phyloP scores from a whole-genome alignment of 768 basidiomycete species.

The Coprinopsis marcescibilis region DNA sequence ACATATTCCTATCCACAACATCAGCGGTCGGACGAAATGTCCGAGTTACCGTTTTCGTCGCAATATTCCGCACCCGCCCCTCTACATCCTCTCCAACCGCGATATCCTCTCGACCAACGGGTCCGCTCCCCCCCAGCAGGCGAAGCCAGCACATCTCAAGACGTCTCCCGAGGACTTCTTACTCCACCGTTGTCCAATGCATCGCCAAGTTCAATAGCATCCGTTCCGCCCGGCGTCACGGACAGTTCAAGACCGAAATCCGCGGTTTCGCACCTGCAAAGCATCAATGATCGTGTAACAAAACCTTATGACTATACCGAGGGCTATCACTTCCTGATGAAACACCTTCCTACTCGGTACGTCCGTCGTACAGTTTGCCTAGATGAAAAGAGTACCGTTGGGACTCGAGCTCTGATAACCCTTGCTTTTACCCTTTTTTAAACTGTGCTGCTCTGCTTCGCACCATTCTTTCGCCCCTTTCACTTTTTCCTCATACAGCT shows the following conservation, averaged over 20 bases:
- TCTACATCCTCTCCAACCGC: constrained; percentile 45
- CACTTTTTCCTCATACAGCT: constrained; percentile 42
- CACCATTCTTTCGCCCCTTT: constrained; percentile 12
- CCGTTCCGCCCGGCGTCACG: constrained; percentile 32
- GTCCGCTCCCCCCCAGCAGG: constrained; percentile 36
- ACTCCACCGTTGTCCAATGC: constrained; percentile 34
- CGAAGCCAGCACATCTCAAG: constrained; percentile 24
- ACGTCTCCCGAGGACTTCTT: constrained; percentile 26
- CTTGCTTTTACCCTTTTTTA: constrained; percentile 12
- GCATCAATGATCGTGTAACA: constrained; percentile 61
- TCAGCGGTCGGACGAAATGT: constrained; percentile 29
- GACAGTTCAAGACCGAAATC: constrained; percentile 27
- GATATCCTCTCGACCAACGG: constrained; percentile 43
- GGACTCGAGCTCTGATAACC: constrained; percentile 36
- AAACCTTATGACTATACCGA: constrained; percentile 92
- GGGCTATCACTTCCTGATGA: constrained; percentile 96
- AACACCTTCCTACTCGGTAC: constrained; percentile 79
- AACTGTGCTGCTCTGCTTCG: constrained; percentile 4
- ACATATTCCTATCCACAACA: constrained; percentile 40
- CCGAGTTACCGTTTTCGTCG: constrained; percentile 35
- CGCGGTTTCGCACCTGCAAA: constrained; percentile 39
- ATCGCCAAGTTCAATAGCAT: constrained; percentile 35
- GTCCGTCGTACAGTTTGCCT: constrained; percentile 36
- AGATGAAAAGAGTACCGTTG: constrained; percentile 36
- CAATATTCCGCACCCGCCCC: constrained; percentile 25